Percentiles rank a stretch among this genome's conserved stretches.
Conservation (phyloP, 2,329 filamentous ascomycete genomes). For the Talaromyces pinophilus region DNA sequence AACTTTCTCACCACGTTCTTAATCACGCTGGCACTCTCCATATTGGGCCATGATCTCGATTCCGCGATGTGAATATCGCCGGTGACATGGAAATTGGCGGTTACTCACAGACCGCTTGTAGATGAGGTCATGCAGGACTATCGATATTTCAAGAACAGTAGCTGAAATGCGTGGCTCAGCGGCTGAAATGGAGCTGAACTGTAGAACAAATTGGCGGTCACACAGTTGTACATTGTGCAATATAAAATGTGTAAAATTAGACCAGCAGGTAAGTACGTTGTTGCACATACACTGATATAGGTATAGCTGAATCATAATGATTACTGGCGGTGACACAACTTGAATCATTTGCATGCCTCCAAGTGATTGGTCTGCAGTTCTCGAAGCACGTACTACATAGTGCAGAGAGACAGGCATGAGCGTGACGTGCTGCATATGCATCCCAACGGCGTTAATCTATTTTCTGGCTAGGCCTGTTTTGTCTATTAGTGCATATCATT, state of each 20-base stretch:
- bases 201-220: not conserved
- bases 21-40: not conserved
- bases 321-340: not conserved
- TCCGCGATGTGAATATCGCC: not conserved
- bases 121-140: not conserved
- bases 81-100: not conserved
- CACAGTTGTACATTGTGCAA: not conserved
- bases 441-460: constrained; percentile 1
- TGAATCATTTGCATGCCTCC: not conserved
- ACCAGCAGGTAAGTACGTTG: not conserved
- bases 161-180: not conserved
- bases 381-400: not conserved
- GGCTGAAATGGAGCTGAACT: not conserved
- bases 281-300: not conserved
- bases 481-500: not conserved
- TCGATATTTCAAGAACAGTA: not conserved
- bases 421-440: not conserved
- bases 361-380: not conserved
- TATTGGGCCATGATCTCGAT: constrained; percentile 1
- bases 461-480: not conserved
- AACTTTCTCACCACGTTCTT: not conserved
- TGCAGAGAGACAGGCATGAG: not conserved
- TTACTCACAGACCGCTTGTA: constrained; percentile 4
- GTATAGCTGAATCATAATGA: not conserved
- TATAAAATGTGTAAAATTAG: not conserved